Base-by-base conservation (phyloP, 495 filamentous ascomycete species). In the Aspergillus biplanus region DNA sequence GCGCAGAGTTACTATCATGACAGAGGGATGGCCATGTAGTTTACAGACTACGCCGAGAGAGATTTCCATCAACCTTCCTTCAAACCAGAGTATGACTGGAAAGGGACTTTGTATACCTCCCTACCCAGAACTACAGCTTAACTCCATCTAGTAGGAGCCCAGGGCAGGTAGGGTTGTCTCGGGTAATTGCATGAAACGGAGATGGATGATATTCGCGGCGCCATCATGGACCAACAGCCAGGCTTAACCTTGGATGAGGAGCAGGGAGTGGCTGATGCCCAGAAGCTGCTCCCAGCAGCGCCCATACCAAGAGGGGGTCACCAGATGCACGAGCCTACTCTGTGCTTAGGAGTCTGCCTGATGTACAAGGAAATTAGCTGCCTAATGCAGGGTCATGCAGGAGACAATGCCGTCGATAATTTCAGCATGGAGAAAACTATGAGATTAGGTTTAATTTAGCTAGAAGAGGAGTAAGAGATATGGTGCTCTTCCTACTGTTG, bases 351-450 rank as follows among this genome's bases (percentile, higher is more conserved):
- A 37, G 16, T 13, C 48, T 44, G 46, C 59, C 33, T 47, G n/a
- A 11, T 12, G 8, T 11, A 44, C 3, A 12, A 44, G n/a, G 39
- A 44, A 44, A 44, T 44, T 44, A 27, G 16, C 6, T 50, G 46
- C 59, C 33, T 37, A 21, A 59, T 67, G 61, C 61, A 63, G 61
- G 61, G 61, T 46, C 56, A 61, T 63, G 61, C 57, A 63, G 57
- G 0, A 15, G 39, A 27, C 21, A 27, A 27, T 27, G 21, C 21
- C 2, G 21, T 27, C 21, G 5, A 44, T 44, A 44, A 44, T 44
- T 15, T 12, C 8, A 12, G 11, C n/a, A 44, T 44, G 0, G 39
- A 44, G 39, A 44, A 44, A 44, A 0, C 5, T 50, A 27, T 56
- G 32, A n/a, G 37, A 18, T 21, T 21, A 50, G 47, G 27, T 49